Evolutionary conservation across 306 rosid genomes (phyloP).

Genomic region (Mimosa pudica): DNA sequence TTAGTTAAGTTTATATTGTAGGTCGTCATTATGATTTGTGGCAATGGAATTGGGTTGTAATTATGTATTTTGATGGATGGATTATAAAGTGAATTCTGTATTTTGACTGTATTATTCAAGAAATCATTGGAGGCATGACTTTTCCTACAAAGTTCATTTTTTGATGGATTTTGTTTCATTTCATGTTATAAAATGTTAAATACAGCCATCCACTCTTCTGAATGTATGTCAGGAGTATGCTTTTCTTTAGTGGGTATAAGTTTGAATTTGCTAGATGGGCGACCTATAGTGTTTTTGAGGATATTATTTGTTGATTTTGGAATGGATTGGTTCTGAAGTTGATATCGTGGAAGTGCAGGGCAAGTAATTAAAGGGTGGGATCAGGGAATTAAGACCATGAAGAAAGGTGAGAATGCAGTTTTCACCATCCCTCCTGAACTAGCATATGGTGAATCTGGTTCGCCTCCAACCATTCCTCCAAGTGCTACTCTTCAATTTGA

Average conservation of each 20-base stretch:
- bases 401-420: conserved; percentile 81
- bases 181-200: not conserved
- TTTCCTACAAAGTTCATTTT: not conserved
- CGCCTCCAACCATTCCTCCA: conserved; percentile 90
- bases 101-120: no score
- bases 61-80: not conserved
- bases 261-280: not conserved
- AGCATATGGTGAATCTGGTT: conserved; percentile 86
- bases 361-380: conserved; percentile 98
- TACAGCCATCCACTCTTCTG: no score
- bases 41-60: not conserved
- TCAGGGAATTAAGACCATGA: conserved; percentile 85
- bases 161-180: not conserved
- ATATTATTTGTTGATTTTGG: not conserved
- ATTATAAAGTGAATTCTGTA: not conserved
- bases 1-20: not conserved
- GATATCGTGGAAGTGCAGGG: conserved; percentile 53
- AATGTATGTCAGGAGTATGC: not conserved
- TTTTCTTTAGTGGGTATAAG: not conserved
- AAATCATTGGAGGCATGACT: not conserved
- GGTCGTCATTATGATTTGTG: not conserved
- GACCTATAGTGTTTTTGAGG: not conserved
- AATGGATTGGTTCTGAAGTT: not conserved
- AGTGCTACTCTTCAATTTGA: conserved; percentile 83
- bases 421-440: conserved; percentile 82